These are phyloP conservation scores for Globisporangium yorkense DNA, from an alignment of 352 stramenopile species.

Conservation along the genomic window DNA sequence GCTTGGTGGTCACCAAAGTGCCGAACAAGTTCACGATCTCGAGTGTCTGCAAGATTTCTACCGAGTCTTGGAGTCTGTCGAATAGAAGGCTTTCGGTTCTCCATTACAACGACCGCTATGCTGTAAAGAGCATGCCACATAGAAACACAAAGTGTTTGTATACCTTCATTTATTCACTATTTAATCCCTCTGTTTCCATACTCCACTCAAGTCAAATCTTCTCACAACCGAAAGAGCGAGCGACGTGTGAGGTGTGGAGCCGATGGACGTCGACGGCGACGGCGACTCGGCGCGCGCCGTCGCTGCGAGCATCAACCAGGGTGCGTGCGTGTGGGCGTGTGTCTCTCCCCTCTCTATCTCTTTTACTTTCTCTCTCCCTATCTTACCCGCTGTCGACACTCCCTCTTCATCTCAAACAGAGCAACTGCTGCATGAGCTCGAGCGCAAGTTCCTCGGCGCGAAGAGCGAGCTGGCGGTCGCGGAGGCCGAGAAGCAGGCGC, in stretches of 20 bases:
- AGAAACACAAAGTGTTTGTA: too few species aligned
- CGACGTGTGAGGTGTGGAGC: not conserved
- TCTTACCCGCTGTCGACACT: not conserved
- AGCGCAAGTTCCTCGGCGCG: constrained; percentile 60
- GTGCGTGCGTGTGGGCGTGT: constrained; percentile 13
- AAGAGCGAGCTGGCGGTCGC: constrained; percentile 54
- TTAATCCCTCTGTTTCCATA: too few species aligned
- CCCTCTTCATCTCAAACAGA: constrained; percentile 23
- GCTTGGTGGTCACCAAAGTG: too few species aligned
- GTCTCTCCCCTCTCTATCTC: not conserved
- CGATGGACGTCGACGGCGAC: not conserved
- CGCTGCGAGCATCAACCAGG: not conserved
- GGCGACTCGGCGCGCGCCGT: not conserved
- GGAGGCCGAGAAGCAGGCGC: constrained; percentile 47
- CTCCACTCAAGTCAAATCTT: too few species aligned
- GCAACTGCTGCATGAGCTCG: constrained; percentile 74
- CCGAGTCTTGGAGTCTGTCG: too few species aligned
- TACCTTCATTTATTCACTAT: too few species aligned
- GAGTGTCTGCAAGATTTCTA: too few species aligned
- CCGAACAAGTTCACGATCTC: too few species aligned
- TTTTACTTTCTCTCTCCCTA: not conserved
- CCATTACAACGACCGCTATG: too few species aligned
- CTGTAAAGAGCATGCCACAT: too few species aligned
- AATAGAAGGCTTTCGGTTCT: too few species aligned
- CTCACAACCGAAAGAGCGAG: not conserved